These are phyloP conservation scores for Neoscytalidium dimidiatum DNA, from an alignment of 2,329 filamentous ascomycete genomes.

Conservation along the genomic window DNA sequence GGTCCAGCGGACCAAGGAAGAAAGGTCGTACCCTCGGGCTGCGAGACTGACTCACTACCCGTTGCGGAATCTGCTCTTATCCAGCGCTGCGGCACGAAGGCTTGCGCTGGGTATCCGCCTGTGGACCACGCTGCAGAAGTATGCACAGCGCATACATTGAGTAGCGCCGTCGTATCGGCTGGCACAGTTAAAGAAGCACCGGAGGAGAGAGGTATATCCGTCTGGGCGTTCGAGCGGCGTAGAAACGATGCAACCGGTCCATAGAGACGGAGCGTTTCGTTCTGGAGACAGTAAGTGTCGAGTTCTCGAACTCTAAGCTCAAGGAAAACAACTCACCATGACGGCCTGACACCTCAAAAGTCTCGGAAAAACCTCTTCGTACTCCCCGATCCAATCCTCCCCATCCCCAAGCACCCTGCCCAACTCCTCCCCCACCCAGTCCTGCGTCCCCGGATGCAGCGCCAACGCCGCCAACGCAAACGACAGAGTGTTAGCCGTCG, in stretches of 20 bases:
- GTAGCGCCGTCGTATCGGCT: background rate
- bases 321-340: constrained; percentile 19
- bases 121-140: background rate
- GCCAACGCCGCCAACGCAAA: constrained; percentile 44
- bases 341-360: constrained; percentile 45
- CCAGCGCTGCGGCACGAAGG: background rate
- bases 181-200: background rate
- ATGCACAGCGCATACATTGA: background rate
- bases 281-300: constrained; percentile 21
- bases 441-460: constrained; percentile 48
- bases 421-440: constrained; percentile 49
- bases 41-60: background rate
- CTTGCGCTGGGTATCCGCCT: background rate
- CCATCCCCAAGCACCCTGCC: constrained; percentile 19
- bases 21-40: background rate
- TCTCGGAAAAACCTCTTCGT: constrained; percentile 39
- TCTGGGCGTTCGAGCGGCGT: background rate
- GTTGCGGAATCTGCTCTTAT: background rate
- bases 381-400: constrained; percentile 35
- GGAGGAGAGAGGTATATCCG: background rate
- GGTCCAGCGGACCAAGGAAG: background rate
- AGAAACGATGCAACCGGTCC: constrained; percentile 30
- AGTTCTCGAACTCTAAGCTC: background rate
- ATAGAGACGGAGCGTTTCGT: constrained; percentile 48
- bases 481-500: constrained; percentile 49